A percentile compares a stretch with the other conserved stretches of the same genome.
Evolutionary conservation across 257 asterid species (phyloP).

Genomic region (Voacanga thouarsii): DNA sequence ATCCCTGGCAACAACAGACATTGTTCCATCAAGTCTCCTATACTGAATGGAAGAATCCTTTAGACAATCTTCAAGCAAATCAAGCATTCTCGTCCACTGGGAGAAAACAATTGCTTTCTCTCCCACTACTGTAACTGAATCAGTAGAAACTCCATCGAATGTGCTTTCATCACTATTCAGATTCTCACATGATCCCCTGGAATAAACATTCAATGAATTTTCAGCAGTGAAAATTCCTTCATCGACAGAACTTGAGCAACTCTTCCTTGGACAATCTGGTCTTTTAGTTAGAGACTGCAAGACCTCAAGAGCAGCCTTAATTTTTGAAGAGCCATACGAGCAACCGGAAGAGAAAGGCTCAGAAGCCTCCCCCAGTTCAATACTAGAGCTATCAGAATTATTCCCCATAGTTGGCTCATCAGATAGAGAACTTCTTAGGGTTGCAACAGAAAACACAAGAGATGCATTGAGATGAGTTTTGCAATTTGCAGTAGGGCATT

Average conservation of each 20-base stretch:
- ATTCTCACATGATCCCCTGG: conserved; percentile 14
- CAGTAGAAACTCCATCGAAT: conserved; percentile 23
- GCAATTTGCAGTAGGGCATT: conserved; percentile 82
- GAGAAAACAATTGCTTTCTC: conserved; percentile 96
- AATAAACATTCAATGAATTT: conserved; percentile 23
- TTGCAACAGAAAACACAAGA: conserved; percentile 53
- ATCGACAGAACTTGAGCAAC: conserved; percentile 27
- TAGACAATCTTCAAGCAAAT: conserved; percentile 80
- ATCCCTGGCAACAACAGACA: conserved; percentile 87
- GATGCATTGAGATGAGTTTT: conserved; percentile 52
- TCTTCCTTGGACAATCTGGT: conserved; percentile 23
- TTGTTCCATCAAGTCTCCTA: conserved; percentile 95
- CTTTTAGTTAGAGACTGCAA: conserved; percentile 54
- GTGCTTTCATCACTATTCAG: conserved; percentile 15
- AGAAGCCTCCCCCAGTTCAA: conserved; percentile 34
- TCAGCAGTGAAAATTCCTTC: conserved; percentile 29
- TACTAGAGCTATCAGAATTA: conserved; percentile 30
- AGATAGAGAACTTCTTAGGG: conserved; percentile 54
- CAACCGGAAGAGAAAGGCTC: conserved; percentile 33
- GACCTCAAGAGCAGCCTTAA: conserved; percentile 76
- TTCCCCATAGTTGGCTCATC: conserved; percentile 38
- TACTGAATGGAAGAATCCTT: conserved; percentile 65
- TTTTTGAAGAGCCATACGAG: conserved; percentile 79
- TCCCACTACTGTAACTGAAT: conserved; percentile 37
- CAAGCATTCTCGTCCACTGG: conserved; percentile 99